phyloP scores from a whole-genome alignment of 148 eudicot genomes.

The Vaccinium vitisidaea region DNA sequence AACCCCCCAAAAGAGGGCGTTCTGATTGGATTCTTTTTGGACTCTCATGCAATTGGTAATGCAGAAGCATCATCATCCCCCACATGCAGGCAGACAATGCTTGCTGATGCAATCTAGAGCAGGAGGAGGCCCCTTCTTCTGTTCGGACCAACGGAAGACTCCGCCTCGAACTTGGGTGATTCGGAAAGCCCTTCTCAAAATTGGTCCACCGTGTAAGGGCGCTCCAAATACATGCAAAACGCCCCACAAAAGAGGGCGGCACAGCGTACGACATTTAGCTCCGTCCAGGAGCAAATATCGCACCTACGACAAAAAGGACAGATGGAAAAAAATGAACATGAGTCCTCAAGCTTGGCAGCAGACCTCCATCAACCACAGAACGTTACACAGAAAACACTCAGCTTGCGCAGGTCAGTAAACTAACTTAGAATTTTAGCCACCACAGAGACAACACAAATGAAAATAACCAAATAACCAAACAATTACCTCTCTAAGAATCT shows the following conservation, averaged over 20 bases:
- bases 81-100: constrained; percentile 52
- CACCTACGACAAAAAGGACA: constrained; percentile 87
- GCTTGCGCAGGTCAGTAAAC: constrained; percentile 28
- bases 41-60: constrained; percentile 35
- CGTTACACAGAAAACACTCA: constrained; percentile 31
- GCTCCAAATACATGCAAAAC: constrained; percentile 60
- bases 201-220: constrained; percentile 68
- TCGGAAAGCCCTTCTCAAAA: constrained; percentile 73
- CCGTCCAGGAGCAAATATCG: constrained; percentile 99
- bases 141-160: constrained; percentile 74
- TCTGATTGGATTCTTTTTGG: not conserved
- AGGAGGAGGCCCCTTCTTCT: constrained; percentile 60
- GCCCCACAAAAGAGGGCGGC: constrained; percentile 74
- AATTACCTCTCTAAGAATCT: constrained; percentile 75
- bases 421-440: constrained; percentile 24
- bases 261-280: constrained; percentile 98
- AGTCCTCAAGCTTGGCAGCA: constrained; percentile 45
- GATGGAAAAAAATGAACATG: constrained; percentile 47
- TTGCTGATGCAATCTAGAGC: constrained; percentile 70
- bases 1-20: constrained; percentile 71
- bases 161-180: constrained; percentile 61
- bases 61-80: constrained; percentile 78
- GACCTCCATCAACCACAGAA: constrained; percentile 53
- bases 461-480: constrained; percentile 14
- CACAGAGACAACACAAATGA: constrained; percentile 1